Evolutionary conservation across 2,329 filamentous ascomycete species (phyloP), one percentile per base, ranked within the genome.

Genomic region (Pyricularia sp.): DNA sequence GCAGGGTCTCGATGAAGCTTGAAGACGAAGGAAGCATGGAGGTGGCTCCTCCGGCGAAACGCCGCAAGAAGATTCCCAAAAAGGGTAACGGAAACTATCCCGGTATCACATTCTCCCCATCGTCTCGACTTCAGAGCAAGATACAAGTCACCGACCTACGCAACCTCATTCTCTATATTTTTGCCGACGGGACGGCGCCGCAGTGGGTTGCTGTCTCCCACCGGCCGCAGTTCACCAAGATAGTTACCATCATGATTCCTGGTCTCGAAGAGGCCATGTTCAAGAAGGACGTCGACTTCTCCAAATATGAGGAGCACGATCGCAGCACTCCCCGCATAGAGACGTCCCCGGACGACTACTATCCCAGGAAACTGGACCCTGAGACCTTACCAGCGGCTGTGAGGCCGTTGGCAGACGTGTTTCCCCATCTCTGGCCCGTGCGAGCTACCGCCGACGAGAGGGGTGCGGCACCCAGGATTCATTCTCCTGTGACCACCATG

Each of bases 231-330:
- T 86, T 89, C 70, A 79, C 85, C 68, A 96, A 94, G 76, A 88
- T 96, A 33, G 93, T 97, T 33, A 84, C 90, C 55, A 78, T 99
- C 69, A 93, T 97, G 89, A 87, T 97, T 12, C 94, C 94, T 12
- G 94, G 94, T 0, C 78, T 99, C 28, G 93, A 97, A 73, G 84
- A 91, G 71, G 89, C 86, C 67, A 94, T 97, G 89, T 96, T 97
- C 77, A 85, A 89, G 73, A 81, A 84, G 13, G 72, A 76, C 49
- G 79, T 82, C 49, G 77, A 85, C 68, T 81, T 81, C 62, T 72
- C 75, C 10, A 75, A 72, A 1, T 84, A 81, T 70, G 78, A 80
- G 59, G 72, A 77, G 13, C 66, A 68, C 33, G 68, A 68, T 63
- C 68, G 66, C 67, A 69, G 70, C 62, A 70, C 73, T 26, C 69